Evolutionary conservation across 1,139 yeast species (phyloP).

Genomic region (Diutina mesorugosa): DNA sequence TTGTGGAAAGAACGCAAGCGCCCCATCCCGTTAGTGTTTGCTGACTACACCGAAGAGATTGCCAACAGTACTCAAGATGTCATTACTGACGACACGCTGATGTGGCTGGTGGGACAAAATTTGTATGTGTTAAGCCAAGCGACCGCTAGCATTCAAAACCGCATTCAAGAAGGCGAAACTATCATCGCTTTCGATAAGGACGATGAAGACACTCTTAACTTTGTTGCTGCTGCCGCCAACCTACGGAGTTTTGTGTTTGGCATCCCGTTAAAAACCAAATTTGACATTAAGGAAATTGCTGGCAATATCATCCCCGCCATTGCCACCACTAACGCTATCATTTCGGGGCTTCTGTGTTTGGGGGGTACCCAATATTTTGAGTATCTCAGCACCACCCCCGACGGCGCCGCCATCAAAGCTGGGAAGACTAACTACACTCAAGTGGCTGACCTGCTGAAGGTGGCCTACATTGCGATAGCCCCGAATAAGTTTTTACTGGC

Average conservation of each 20-base stretch:
- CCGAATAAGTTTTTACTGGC: conserved; percentile 60
- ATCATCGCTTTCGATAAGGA: conserved; percentile 82
- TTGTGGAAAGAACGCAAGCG: conserved; percentile 63
- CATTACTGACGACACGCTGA: conserved; percentile 39
- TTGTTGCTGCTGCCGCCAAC: conserved; percentile 83
- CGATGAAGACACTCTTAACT: conserved; percentile 79
- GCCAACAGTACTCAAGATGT: conserved; percentile 6
- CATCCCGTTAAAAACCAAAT: conserved; percentile 65
- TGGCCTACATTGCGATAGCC: conserved; percentile 56
- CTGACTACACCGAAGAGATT: conserved; percentile 5
- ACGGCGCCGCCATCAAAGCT: conserved; percentile 11
- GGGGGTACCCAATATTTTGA: conserved; percentile 41
- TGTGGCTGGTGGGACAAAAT: conserved; percentile 57
- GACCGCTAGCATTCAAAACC: conserved; percentile 32
- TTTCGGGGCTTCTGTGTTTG: conserved; percentile 78
- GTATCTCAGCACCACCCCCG: conserved; percentile 15
- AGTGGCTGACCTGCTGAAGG: conserved; percentile 16
- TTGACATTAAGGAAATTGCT: conserved; percentile 86
- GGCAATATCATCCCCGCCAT: conserved; percentile 98
- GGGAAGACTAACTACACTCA: conserved; percentile 3
- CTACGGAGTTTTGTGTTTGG: conserved; percentile 63
- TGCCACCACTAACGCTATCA: conserved; percentile 93
- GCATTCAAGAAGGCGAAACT: conserved; percentile 28
- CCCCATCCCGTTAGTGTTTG: conserved; percentile 49
- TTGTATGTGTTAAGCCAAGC: conserved; percentile 45